Percentiles rank a stretch among this genome's conserved stretches.
These are phyloP conservation scores for Clonostachys byssicola DNA, from an alignment of 2,329 filamentous ascomycete genomes.

Conservation along the genomic window DNA sequence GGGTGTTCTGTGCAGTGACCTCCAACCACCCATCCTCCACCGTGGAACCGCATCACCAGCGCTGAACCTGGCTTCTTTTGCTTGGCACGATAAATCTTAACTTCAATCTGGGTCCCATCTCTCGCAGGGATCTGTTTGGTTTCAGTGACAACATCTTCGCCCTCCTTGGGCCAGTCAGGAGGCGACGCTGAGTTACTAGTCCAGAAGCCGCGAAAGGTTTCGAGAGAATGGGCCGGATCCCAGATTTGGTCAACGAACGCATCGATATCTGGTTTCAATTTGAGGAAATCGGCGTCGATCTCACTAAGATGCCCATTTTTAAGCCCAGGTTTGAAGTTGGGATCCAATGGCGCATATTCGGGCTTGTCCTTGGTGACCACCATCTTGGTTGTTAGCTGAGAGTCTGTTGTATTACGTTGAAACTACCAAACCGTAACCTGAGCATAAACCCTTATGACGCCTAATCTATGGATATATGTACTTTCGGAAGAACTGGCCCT, in stretches of 20 bases:
- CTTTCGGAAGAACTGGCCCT: no score
- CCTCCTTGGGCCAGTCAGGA: constrained; percentile 20
- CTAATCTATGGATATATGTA: no score
- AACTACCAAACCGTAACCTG: no score
- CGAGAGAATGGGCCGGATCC: constrained; percentile 15
- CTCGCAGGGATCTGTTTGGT: constrained; percentile 18
- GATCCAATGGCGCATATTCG: constrained; percentile 17
- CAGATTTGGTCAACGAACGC: constrained; percentile 17
- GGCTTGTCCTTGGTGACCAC: constrained; percentile 16
- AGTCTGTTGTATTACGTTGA: no score
- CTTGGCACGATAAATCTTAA: constrained; percentile 23
- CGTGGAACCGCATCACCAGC: constrained; percentile 25
- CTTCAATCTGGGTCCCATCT: constrained; percentile 23
- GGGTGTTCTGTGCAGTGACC: constrained; percentile 23
- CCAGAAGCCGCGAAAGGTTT: constrained; percentile 18
- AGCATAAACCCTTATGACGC: no score
- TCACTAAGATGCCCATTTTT: constrained; percentile 25
- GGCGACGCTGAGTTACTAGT: constrained; percentile 14
- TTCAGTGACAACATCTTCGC: constrained; percentile 22
- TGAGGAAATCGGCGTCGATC: constrained; percentile 21
- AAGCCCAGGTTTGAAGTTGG: constrained; percentile 22
- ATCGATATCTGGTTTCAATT: constrained; percentile 15
- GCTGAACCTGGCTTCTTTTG: constrained; percentile 14
- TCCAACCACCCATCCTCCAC: constrained; percentile 27
- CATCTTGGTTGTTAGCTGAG: constrained; percentile 5